phyloP scores from a whole-genome alignment of 176 grass and related monocot species.

The Lolium rigidum region DNA sequence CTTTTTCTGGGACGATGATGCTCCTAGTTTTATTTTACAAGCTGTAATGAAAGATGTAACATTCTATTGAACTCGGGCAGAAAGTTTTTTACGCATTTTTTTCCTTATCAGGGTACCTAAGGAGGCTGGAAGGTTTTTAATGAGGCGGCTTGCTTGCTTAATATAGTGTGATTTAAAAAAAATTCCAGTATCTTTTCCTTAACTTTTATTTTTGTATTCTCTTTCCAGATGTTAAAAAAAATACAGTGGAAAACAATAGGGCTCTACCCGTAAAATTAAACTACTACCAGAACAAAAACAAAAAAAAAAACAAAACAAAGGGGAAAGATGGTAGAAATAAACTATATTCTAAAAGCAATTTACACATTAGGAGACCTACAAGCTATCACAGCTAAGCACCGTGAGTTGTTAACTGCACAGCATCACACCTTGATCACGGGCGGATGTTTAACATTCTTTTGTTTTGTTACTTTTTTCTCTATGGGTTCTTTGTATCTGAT shows the following conservation, averaged over 20 bases:
- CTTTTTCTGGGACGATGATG: too few species aligned
- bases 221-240: conserved; percentile 54
- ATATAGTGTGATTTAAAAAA: too few species aligned
- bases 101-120: too few species aligned
- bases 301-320: conserved; percentile 1
- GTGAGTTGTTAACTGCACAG: conserved; percentile 55
- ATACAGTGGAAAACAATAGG: conserved; percentile 63
- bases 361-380: conserved; percentile 49
- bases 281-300: conserved; percentile 4
- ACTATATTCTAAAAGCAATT: conserved; percentile 53
- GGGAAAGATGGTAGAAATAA: not conserved
- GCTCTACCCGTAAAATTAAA: not conserved
- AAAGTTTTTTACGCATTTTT: too few species aligned
- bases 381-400: conserved; percentile 56
- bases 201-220: conserved; percentile 46
- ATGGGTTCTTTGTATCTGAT: conserved; percentile 30
- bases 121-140: too few species aligned
- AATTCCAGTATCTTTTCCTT: conserved; percentile 14
- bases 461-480: conserved; percentile 33
- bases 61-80: too few species aligned
- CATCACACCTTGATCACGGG: conserved; percentile 60
- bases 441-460: conserved; percentile 51
- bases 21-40: too few species aligned
- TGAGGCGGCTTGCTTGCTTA: too few species aligned
- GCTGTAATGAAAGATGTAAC: too few species aligned